Evolutionary conservation across 129 eudicot species (phyloP).

Genomic region (Glebionis coronaria): DNA sequence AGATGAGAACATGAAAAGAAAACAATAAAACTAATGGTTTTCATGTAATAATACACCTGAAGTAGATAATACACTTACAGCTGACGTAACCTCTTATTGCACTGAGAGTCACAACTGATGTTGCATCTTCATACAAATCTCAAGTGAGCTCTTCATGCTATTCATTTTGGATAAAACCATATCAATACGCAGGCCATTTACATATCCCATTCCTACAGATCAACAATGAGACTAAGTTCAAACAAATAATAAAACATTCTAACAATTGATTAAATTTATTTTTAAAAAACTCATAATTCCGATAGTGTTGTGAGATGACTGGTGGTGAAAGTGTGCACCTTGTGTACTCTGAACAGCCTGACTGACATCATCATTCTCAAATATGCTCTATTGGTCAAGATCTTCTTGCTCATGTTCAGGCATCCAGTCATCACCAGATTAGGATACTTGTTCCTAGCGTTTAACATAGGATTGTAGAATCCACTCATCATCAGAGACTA

Average conservation of each 20-base stretch:
- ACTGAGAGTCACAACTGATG: conserved; percentile 72
- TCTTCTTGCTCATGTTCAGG: conserved; percentile 32
- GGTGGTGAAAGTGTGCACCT: conserved; percentile 23
- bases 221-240: neutral
- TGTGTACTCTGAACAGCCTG: conserved; percentile 30
- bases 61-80: conserved; percentile 42
- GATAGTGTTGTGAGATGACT: conserved; percentile 18
- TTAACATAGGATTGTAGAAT: conserved; percentile 72
- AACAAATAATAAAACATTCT: neutral
- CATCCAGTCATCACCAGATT: conserved; percentile 50
- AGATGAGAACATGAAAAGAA: neutral
- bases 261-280: neutral
- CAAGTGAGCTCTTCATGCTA: conserved; percentile 77
- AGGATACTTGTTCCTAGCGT: conserved; percentile 53
- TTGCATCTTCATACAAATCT: conserved; percentile 89
- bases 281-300: conserved; percentile 56
- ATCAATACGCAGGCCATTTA: conserved; percentile 69
- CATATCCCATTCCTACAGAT: conserved; percentile 69
- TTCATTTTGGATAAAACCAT: conserved; percentile 77
- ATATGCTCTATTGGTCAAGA: conserved; percentile 34
- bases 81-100: conserved; percentile 76
- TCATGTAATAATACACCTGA: conserved; percentile 18
- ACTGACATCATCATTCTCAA: conserved; percentile 29
- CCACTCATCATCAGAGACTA: too few species aligned
- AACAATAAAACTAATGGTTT: neutral